Evolutionary conservation across 2,329 filamentous ascomycete genomes (phyloP), one percentile per base, ranked within the genome.

Genomic region (Fusarium sp.): DNA sequence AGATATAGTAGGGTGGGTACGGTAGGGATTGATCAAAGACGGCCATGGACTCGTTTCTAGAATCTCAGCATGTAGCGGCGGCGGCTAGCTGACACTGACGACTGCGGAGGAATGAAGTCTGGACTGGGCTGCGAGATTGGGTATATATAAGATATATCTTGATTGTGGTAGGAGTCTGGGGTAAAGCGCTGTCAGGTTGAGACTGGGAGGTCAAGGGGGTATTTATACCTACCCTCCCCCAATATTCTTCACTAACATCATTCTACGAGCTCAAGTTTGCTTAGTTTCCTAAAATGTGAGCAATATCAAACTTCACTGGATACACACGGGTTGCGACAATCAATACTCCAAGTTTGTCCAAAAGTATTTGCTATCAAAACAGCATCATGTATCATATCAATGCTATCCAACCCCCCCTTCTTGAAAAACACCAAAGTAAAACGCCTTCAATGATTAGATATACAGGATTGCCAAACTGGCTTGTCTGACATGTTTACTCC

Each of bases 381-480:
- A 65, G 29, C 31, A 47, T 34, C 35, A 59, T 59, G 47, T 70
- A 40, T 56, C 37, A 50, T 57, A 20, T 13, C 50, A 56, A 64
- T 62, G 62, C 70, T 71, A 66, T 64, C 35, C 58, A 67, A 10
- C 50, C 31, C 60, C 58, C 31, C 6, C n/a, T 3, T 20, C 18
- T 20, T 34, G 13, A 11, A 52, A 42, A 69, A 24, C 38, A 45
- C 13, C 50, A 63, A 37, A 42, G 38, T 56, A 31, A 45, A 73
- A 74, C 73, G 73, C 73, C 73, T 45, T 50, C 40, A 35, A 72
- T 76, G 63, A 70, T 70, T 72, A 74, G 52, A 70, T 62, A 76
- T 73, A 66, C 62, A 64, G 10, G 10, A 24, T 40, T 35, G 42
- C 57, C 60, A 62, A 54, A 60, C 59, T 27, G 37, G 24, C 24